Conservation (phyloP, 768 basidiomycete genomes). For the Mycena chlorophos region DNA sequence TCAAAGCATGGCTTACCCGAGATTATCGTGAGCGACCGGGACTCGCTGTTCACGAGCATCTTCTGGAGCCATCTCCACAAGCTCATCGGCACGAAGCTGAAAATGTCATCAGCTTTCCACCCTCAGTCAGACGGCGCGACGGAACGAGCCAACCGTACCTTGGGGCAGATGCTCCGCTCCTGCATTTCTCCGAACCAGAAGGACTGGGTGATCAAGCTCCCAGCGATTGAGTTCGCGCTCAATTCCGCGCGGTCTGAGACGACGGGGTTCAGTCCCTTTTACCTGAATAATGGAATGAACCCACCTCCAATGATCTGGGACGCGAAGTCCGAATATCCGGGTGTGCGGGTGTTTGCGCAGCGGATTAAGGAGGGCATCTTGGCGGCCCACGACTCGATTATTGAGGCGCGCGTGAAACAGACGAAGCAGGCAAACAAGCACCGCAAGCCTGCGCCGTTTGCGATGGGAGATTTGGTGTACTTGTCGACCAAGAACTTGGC, state of each 20-base stretch:
- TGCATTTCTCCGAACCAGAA: slow-evolving; percentile 9
- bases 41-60: slow-evolving; percentile 12
- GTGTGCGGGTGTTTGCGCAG: slow-evolving; percentile 23
- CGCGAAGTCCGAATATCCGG: slow-evolving; percentile 16
- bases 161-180: slow-evolving; percentile 20
- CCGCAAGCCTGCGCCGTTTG: slow-evolving; percentile 15
- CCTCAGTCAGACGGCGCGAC: slow-evolving; percentile 34
- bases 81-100: slow-evolving; percentile 23
- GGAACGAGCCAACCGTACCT: slow-evolving; percentile 17
- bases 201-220: neutral
- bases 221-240: slow-evolving; percentile 2
- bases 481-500: slow-evolving; percentile 34
- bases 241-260: slow-evolving; percentile 12
- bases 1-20: slow-evolving; percentile 29
- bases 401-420: slow-evolving; percentile 31
- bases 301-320: slow-evolving; percentile 25
- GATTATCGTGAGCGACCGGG: slow-evolving; percentile 30
- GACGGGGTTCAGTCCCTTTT: slow-evolving; percentile 26
- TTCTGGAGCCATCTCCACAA: slow-evolving; percentile 26
- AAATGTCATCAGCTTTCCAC: slow-evolving; percentile 32
- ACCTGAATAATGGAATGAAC: slow-evolving; percentile 5
- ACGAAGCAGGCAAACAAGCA: slow-evolving; percentile 28
- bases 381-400: slow-evolving; percentile 31
- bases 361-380: slow-evolving; percentile 20
- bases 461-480: slow-evolving; percentile 32